Base-by-base conservation (phyloP, 257 asterid genomes). In the Plantago major region DNA sequence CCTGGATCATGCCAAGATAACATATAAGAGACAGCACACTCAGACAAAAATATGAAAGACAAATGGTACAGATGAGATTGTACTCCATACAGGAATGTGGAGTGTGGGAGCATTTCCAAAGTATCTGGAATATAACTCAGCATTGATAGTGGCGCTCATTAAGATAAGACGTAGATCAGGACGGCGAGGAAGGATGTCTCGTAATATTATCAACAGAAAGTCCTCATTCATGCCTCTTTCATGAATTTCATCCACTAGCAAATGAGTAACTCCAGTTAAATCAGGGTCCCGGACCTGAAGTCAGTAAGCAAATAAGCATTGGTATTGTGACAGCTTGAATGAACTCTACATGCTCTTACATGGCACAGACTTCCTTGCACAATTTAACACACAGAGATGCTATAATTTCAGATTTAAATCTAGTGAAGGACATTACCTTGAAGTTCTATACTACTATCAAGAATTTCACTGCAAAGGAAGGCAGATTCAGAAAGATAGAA, bases 161-260 rank as follows among this genome's bases (percentile, higher is more conserved):
- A 92, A 84, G 78, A 92, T 73, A 70, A 92, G 76, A 76, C 91
- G 95, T 63, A 92, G 76, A 73, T 87, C 90, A 51, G 96, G 95
- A 65, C 99, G 97, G 45, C 91, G 89, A 66, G 96, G 97, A 73
- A 92, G 99, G 42, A 92, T 76, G 55, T 92, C 96, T 37, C 80
- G 78, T 70, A 92, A 71, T 80, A 92, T 89, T 67, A 92, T 89
- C 47, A 89, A 78, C 69, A 92, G 74, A 71, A 92, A 92, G 76
- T 92, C 99, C 76, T 92, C 99, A 71, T 92, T 89, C 88, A 89
- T 81, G 76, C 97, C 99, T 77, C 99, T 80, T 78, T 92, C 97
- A 69, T 92, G 99, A 77, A 92, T 92, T 80, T 92, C 99, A 80
- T 92, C 99, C 60, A 92, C 89, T 71, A 92, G 75, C 74, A 92